Evolutionary conservation across 441 rosid genomes (phyloP).

Genomic region (Geranium incanum): DNA sequence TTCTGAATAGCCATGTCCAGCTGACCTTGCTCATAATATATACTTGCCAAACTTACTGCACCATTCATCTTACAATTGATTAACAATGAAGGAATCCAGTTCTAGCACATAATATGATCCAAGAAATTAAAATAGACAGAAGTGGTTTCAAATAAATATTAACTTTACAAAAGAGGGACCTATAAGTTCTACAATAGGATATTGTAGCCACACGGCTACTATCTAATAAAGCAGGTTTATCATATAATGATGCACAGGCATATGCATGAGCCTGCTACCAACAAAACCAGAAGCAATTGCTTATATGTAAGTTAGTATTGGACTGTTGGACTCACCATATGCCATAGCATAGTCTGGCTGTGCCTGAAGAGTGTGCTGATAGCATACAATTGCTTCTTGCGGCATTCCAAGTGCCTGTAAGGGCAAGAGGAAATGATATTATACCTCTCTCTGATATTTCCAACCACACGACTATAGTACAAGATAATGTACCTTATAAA

Average conservation of each 20-base stretch:
- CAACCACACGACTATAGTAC: slow-evolving; percentile 27
- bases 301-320: neutral
- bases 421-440: slow-evolving; percentile 20
- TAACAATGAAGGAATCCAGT: neutral
- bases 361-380: slow-evolving; percentile 80
- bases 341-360: slow-evolving; percentile 81
- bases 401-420: slow-evolving; percentile 88
- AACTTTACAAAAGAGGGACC: neutral
- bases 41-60: slow-evolving; percentile 79
- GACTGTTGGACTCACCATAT: slow-evolving; percentile 60
- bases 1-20: slow-evolving; percentile 77
- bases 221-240: neutral
- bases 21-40: slow-evolving; percentile 83
- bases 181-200: neutral
- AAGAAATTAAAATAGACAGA: too few relatives aligned
- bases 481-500: slow-evolving; percentile 72
- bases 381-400: slow-evolving; percentile 86
- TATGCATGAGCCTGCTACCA: neutral
- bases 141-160: neutral
- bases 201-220: neutral
- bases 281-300: neutral
- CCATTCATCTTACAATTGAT: neutral
- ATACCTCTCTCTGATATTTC: slow-evolving; percentile 26
- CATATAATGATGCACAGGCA: neutral
- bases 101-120: neutral